Base-by-base conservation (phyloP, 2,329 filamentous ascomycete species). In the Fusarium torreyae region DNA sequence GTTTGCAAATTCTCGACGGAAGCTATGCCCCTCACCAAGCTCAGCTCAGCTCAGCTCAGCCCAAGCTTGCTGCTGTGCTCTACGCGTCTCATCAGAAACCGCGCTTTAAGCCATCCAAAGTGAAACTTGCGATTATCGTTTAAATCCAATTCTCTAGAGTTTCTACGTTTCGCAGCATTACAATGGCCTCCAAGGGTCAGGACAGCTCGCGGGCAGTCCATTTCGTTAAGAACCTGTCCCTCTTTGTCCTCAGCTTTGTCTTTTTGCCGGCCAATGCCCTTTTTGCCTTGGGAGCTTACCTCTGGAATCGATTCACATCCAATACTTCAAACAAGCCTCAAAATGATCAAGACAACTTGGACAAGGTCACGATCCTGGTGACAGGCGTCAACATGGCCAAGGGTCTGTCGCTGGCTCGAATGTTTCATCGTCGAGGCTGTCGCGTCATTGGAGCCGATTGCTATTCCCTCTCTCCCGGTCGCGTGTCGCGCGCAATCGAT, bases 361-460 rank as follows among this genome's bases (percentile, higher is more conserved):
- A 66, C 28, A 63, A 34, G 18, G 72, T 73, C 55, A 91, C 86
- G 0, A 81, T 94, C 36, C 84, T 94, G 15, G 86, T 94, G 42
- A 94, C 92, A 0, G 92, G 92, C 3, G 84, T 94, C 4, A 88
- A 88, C 45, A 94, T 93, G 86, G 84, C 87, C 43, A 92, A 93
- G 75, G 92, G 91, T 6, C 82, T 94, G 5, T 81, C 83, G 0
- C 80, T 94, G 10, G 90, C 91, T 6, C 86, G 92, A 34, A 77
- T 87, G 5, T 91, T 94, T 77, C 84, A 91, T 69, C 78, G 85
- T 24, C 83, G 85, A 2, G 90, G 90, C 4, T 90, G 94, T 76
- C 84, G 84, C n/a, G 91, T 94, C 39, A 85, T 94, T 40, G 92
- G 91, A 6, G 91, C 91, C 13, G 91, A 93, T 73, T 87, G 90